Conservation (phyloP, 179 eudicot species). For the Sideroxylon spinosum region DNA sequence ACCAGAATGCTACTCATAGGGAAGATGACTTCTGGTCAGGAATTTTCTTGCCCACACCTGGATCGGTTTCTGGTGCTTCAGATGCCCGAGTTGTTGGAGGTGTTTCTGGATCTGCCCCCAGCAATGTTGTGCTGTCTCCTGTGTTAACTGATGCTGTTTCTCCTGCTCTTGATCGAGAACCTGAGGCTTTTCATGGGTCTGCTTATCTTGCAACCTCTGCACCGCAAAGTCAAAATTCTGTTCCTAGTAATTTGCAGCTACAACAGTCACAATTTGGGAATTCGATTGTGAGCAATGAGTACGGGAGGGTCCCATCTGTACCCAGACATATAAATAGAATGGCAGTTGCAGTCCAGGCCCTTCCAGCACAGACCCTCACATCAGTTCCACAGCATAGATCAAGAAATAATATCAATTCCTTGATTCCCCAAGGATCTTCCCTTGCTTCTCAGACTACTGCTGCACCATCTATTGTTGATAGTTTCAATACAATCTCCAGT, state of each 20-base stretch:
- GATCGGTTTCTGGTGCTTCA: slow-evolving; percentile 16
- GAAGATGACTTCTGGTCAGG: slow-evolving; percentile 36
- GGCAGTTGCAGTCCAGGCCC: slow-evolving; percentile 59
- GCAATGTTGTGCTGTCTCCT: slow-evolving; percentile 30
- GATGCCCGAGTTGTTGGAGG: slow-evolving; percentile 20
- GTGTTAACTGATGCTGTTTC: slow-evolving; percentile 48
- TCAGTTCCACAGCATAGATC: slow-evolving; percentile 29
- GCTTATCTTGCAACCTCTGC: slow-evolving; percentile 20
- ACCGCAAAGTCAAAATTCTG: slow-evolving; percentile 22
- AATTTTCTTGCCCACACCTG: slow-evolving; percentile 25
- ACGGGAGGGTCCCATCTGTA: slow-evolving; percentile 32
- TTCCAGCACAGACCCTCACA: slow-evolving; percentile 44
- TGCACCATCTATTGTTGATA: slow-evolving; percentile 16
- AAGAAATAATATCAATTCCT: slow-evolving; percentile 23
- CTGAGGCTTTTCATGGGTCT: slow-evolving; percentile 30
- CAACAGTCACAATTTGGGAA: slow-evolving; percentile 33
- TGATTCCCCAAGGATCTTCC: slow-evolving; percentile 27
- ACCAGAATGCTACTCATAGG: slow-evolving; percentile 32
- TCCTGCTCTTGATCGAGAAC: slow-evolving; percentile 34
- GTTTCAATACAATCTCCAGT: slow-evolving; percentile 7
- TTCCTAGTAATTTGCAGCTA: slow-evolving; percentile 24
- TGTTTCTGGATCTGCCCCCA: slow-evolving; percentile 16
- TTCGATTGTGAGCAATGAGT: slow-evolving; percentile 31
- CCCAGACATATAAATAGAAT: slow-evolving; percentile 42
- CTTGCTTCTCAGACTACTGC: slow-evolving; percentile 30